phyloP scores from a whole-genome alignment of 345 rosid species.

The Brassica rapa region DNA sequence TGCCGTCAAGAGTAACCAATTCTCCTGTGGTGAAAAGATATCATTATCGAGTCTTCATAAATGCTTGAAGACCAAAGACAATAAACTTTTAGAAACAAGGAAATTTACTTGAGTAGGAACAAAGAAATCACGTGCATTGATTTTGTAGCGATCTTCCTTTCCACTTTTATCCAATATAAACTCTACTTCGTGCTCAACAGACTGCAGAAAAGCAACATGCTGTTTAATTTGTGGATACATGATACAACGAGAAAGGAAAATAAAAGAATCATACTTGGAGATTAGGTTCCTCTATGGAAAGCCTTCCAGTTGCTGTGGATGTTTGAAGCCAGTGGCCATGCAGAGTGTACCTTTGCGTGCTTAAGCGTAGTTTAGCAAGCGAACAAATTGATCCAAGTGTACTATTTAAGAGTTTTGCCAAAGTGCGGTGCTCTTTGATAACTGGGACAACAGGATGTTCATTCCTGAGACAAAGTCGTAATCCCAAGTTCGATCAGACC shows the following conservation, averaged over 20 bases:
- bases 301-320: constrained; percentile 92
- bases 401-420: constrained; percentile 84
- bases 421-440: constrained; percentile 86
- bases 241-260: background rate
- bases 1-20: constrained; percentile 84
- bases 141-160: constrained; percentile 49
- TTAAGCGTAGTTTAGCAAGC: constrained; percentile 64
- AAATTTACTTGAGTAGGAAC: constrained; percentile 82
- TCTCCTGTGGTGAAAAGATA: constrained; percentile 61
- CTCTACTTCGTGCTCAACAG: constrained; percentile 90
- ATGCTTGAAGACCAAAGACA: constrained; percentile 29
- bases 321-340: constrained; percentile 98
- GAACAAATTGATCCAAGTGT: constrained; percentile 92
- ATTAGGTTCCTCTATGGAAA: constrained; percentile 99
- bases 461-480: constrained; percentile 56
- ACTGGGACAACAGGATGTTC: constrained; percentile 89
- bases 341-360: constrained; percentile 69
- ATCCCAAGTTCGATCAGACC: constrained; percentile 8
- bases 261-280: constrained; percentile 69
- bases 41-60: constrained; percentile 3
- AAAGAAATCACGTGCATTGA: constrained; percentile 91
- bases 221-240: constrained; percentile 7
- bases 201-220: constrained; percentile 51
- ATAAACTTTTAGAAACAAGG: constrained; percentile 1
- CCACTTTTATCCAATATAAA: constrained; percentile 49